Conservation (phyloP, 176 grass and related monocot genomes). For the Luzula sylvatica region DNA sequence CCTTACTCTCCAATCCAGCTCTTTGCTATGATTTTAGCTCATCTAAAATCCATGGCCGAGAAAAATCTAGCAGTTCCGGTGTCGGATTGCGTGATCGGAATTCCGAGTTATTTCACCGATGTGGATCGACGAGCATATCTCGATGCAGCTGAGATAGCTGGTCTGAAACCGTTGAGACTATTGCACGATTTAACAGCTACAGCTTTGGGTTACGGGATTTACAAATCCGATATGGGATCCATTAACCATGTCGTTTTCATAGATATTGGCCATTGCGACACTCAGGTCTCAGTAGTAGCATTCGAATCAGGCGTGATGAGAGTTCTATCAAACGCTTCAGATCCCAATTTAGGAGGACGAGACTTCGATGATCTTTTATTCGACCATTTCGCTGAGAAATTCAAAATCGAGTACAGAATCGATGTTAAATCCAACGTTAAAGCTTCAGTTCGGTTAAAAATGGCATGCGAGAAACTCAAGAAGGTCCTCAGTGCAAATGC, state of each 20-base stretch:
- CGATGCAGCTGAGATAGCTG: slow-evolving; percentile 71
- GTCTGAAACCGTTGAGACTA: slow-evolving; percentile 61
- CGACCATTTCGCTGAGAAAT: slow-evolving; percentile 59
- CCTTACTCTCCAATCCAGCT: slow-evolving; percentile 55
- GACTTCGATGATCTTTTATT: slow-evolving; percentile 87
- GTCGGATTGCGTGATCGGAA: slow-evolving; percentile 66
- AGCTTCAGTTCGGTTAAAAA: slow-evolving; percentile 62
- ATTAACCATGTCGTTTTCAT: slow-evolving; percentile 45
- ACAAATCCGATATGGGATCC: slow-evolving; percentile 56
- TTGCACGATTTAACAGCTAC: slow-evolving; percentile 90
- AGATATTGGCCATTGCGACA: slow-evolving; percentile 79
- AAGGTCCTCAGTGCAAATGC: slow-evolving; percentile 78
- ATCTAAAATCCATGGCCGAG: slow-evolving; percentile 67
- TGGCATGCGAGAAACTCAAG: slow-evolving; percentile 86
- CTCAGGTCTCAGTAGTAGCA: slow-evolving; percentile 59
- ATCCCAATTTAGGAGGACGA: slow-evolving; percentile 72
- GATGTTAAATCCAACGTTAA: slow-evolving; percentile 47
- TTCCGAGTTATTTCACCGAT: slow-evolving; percentile 92
- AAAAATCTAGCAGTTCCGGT: slow-evolving; percentile 45
- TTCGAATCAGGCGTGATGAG: slow-evolving; percentile 47
- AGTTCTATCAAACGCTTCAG: slow-evolving; percentile 71
- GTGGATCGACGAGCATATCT: slow-evolving; percentile 59
- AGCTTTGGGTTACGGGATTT: slow-evolving; percentile 84
- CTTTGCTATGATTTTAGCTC: slow-evolving; percentile 68
- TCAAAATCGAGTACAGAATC: slow-evolving; percentile 45